Base-by-base conservation (phyloP, 176 grass and related monocot species). In the Alopecurus myosuroides region DNA sequence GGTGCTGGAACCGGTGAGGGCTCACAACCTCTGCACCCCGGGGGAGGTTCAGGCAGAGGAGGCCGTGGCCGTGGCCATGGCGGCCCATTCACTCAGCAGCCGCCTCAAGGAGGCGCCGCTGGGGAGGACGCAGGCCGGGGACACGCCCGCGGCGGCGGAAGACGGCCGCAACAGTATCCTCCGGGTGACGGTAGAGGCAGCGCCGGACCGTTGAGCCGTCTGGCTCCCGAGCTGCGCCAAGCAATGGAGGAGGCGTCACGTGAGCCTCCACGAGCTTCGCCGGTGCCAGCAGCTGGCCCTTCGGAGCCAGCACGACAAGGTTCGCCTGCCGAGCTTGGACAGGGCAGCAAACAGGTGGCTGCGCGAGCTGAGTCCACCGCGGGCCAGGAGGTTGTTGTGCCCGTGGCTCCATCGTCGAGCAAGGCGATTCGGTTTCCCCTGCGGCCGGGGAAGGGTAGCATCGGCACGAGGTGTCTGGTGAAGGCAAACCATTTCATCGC, bases 221-320 rank as follows among this genome's bases (percentile, higher is more conserved):
- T 74, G 33, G 69, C 90, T 94, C 92, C 95, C 95, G 95, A 97
- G 76, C 95, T 97, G 95, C 92, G 88, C 95, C 95, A 97, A 97
- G 95, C 95, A 86, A 95, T 89, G 75, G 78, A 78, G 78, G 26
- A 84, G 45, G 45, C 45, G 17, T 48, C 45, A 48, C 14, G 45
- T 48, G 45, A 17, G 45, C 14, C 45, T 48, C 3, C 41, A 10
- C 56, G 4, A 84, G 34, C 82, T 20, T 56, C 83, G 45, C 69
- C 84, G 7, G n/a, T 66, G 74, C 55, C 25, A 42, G 62, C 86
- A 70, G 91, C 34, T 35, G 34, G 86, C 82, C 25, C 82, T 76
- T 90, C 82, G 33, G 35, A 66, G 9, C 75, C 89, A 79, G 62
- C 73, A 67, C 84, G 65, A 41, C 42, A 56, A 26, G 49, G 39